A percentile compares a stretch with the other conserved stretches of the same genome.
Conservation (phyloP, 768 basidiomycete genomes). For the Leucocoprinus leucothites region DNA sequence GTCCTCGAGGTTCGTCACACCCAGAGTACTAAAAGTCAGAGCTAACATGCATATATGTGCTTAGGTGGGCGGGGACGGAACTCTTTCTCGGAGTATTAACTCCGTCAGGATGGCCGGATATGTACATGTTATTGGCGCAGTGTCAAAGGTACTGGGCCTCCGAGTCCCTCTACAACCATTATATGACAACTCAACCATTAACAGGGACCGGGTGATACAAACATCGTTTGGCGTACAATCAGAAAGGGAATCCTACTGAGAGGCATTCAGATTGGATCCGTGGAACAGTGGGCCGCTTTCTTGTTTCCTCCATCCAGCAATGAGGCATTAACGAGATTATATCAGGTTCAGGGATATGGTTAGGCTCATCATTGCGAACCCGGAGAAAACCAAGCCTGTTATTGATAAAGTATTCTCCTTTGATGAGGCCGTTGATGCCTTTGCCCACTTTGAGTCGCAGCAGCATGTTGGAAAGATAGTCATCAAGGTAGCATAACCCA, state of each 20-base stretch:
- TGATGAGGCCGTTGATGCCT: constrained; percentile 47
- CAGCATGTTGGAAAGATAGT: constrained; percentile 60
- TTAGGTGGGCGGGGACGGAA: constrained; percentile 54
- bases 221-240: constrained; percentile 32
- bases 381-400: constrained; percentile 40
- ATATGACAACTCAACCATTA: background rate
- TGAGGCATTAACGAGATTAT: background rate
- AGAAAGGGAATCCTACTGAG: constrained; percentile 39
- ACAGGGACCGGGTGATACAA: constrained; percentile 15
- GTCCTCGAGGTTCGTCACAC: constrained; percentile 31
- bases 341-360: constrained; percentile 50
- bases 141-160: constrained; percentile 37
- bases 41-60: no score
- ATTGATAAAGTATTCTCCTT: constrained; percentile 58
- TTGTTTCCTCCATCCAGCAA: constrained; percentile 1
- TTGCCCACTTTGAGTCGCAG: constrained; percentile 46
- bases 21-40: background rate
- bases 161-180: background rate
- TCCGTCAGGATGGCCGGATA: constrained; percentile 39
- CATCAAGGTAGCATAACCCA: constrained; percentile 38
- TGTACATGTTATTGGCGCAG: constrained; percentile 48
- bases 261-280: constrained; percentile 54
- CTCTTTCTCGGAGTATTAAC: constrained; percentile 41
- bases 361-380: constrained; percentile 38
- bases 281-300: constrained; percentile 42